Base-by-base conservation (phyloP, 2,329 filamentous ascomycete genomes). In the Cercospora canescens region DNA sequence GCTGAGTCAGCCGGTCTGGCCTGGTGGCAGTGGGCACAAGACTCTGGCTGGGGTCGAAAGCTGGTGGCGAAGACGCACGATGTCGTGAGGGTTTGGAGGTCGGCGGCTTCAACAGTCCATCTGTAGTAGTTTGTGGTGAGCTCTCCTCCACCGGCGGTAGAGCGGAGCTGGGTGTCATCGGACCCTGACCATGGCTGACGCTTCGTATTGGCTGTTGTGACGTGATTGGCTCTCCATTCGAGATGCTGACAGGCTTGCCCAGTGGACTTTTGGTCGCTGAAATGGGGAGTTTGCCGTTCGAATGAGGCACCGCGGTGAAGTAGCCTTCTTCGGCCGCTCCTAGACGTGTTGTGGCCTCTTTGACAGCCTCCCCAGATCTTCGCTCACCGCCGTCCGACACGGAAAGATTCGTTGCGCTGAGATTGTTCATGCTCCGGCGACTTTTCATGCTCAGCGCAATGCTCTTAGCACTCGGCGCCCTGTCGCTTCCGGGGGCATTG, bases 1-100 rank as follows among this genome's bases (percentile, higher is more conserved):
- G 88, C 67, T 97, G 92, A 77, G 91, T 90, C 57, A 94, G 81
- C 63, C 87, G 85, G 21, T 86, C 79, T 34, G 83, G 81, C 14
- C 84, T 83, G 8, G 87, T 77, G 78, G 39, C 81, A 80, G 72
- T 88, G 87, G 73, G 86, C 74, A 59, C 76, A 69, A 89, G 84
- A 9, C 90, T 88, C 2, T 76, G 64, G 24, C 64, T 59, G 0
- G 73, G 64, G 39, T 71, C 68, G 52, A 72, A 81, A 67, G 73
- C 80, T 70, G 76, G 82, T 64, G 72, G 74, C 70, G 75, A 77
- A 18, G 76, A 78, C 21, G 75, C 75, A 45, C 76, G 74, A 60
- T 77, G 75, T 24, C 65, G 61, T 7, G 65, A 68, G 24, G 68
- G 55, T 37, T 70, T 63, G 8, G 60, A 28, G 34, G 55, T 63